Percentiles rank a stretch among this genome's conserved stretches.
phyloP scores from a whole-genome alignment of 1,284 basidiomycete genomes.

The Ganoderma multipileum region DNA sequence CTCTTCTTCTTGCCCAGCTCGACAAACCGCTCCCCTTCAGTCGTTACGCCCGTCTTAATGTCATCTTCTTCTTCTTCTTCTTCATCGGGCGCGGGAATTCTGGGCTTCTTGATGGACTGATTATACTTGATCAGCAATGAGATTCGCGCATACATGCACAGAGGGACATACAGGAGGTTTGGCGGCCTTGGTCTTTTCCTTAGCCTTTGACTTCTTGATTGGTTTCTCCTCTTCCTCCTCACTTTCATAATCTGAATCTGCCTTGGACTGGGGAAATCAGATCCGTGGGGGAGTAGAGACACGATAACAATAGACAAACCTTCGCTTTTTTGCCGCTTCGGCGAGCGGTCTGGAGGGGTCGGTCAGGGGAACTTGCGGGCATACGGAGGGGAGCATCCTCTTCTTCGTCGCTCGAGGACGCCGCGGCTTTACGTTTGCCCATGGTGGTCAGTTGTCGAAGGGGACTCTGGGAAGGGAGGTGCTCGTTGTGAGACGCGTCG shows the following conservation, averaged over 20 bases:
- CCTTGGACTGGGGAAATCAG: background rate
- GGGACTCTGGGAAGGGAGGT: background rate
- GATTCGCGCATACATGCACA: background rate
- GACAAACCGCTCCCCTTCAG: conserved; percentile 67
- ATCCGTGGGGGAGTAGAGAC: background rate
- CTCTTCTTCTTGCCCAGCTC: conserved; percentile 77
- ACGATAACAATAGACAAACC: conserved; percentile 5
- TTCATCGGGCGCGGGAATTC: background rate
- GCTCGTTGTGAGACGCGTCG: conserved; percentile 30
- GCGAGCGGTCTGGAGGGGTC: conserved; percentile 29
- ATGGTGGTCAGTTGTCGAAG: conserved; percentile 32
- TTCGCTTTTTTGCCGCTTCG: conserved; percentile 27
- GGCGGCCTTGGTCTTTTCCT: conserved; percentile 13
- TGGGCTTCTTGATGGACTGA: conserved; percentile 6
- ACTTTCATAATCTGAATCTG: conserved; percentile 17
- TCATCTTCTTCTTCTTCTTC: conserved; percentile 1
- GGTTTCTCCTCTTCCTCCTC: conserved; percentile 29
- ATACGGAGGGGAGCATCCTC: conserved; percentile 28
- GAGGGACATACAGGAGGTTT: conserved; percentile 19
- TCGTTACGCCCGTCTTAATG: conserved; percentile 34
- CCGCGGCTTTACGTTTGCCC: conserved; percentile 45
- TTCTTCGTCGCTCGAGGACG: conserved; percentile 40
- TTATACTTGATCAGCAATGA: background rate
- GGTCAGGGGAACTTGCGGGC: conserved; percentile 23
- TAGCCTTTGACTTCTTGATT: conserved; percentile 16